Percentiles rank a stretch among this genome's conserved stretches.
Conservation (phyloP, 2,329 filamentous ascomycete genomes). For the Graphiopsis chlorocephala region DNA sequence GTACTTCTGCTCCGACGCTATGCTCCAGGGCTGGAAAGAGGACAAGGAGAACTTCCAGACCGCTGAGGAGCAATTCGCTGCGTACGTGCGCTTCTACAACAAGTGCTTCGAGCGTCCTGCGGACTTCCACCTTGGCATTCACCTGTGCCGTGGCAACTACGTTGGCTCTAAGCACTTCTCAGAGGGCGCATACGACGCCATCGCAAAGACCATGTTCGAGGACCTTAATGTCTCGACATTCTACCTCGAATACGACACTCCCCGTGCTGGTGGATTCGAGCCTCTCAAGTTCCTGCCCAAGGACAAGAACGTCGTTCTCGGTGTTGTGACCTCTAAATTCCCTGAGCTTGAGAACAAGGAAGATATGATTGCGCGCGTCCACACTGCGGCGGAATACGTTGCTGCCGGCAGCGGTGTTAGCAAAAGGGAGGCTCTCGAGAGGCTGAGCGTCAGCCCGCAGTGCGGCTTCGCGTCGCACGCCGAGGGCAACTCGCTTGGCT, state of each 20-base stretch:
- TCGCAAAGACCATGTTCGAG: conserved; percentile 39
- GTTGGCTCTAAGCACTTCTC: conserved; percentile 47
- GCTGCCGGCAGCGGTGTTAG: conserved; percentile 61
- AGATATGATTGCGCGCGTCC: conserved; percentile 47
- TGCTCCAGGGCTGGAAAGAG: conserved; percentile 66
- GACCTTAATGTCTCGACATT: conserved; percentile 36
- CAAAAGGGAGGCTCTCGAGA: conserved; percentile 65
- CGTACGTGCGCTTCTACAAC: conserved; percentile 76
- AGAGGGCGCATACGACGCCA: conserved; percentile 48
- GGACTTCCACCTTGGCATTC: conserved; percentile 74
- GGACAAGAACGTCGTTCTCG: conserved; percentile 48
- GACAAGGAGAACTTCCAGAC: conserved; percentile 66
- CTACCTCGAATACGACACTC: conserved; percentile 46
- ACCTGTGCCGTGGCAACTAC: conserved; percentile 62
- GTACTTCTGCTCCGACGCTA: conserved; percentile 69
- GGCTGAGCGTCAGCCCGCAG: conserved; percentile 67
- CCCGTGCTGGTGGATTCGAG: conserved; percentile 48
- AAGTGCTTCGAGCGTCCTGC: conserved; percentile 58
- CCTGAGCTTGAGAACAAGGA: conserved; percentile 45
- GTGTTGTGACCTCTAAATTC: conserved; percentile 48
- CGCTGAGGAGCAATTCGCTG: conserved; percentile 68
- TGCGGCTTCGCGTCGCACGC: conserved; percentile 62
- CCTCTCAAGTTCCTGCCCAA: conserved; percentile 45
- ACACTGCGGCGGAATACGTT: conserved; percentile 61
- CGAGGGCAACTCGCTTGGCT: conserved; percentile 65